Evolutionary conservation across 1,284 basidiomycete genomes (phyloP).

Genomic region (Fistulina hepatica): DNA sequence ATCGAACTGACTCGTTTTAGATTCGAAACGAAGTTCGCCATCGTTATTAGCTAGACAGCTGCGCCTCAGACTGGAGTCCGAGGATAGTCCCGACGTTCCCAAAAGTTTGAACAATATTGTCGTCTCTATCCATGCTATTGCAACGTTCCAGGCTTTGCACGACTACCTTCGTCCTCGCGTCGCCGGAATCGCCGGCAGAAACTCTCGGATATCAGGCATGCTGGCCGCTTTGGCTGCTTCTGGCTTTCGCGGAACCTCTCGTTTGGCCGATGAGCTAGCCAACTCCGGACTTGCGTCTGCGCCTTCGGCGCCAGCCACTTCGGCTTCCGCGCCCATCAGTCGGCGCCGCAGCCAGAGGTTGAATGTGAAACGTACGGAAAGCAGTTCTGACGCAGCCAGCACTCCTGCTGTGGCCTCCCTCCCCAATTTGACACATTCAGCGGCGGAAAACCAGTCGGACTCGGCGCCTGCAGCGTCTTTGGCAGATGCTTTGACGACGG

Average conservation of each 20-base stretch:
- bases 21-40: slow-evolving; percentile 78
- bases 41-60: slow-evolving; percentile 82
- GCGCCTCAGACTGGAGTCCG: slow-evolving; percentile 78
- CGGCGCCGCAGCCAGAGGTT: slow-evolving; percentile 77
- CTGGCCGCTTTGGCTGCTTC: slow-evolving; percentile 81
- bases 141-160: slow-evolving; percentile 90
- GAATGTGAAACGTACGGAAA: slow-evolving; percentile 52
- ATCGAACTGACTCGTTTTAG: slow-evolving; percentile 26
- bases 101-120: slow-evolving; percentile 80
- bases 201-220: slow-evolving; percentile 76
- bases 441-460: slow-evolving; percentile 13
- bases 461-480: slow-evolving; percentile 16
- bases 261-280: slow-evolving; percentile 20
- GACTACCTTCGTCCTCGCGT: slow-evolving; percentile 89
- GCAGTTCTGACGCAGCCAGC: slow-evolving; percentile 18
- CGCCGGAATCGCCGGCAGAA: slow-evolving; percentile 56
- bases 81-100: slow-evolving; percentile 80
- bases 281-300: slow-evolving; percentile 19
- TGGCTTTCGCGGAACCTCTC: slow-evolving; percentile 38
- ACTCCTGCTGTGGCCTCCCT: too few species aligned
- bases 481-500: slow-evolving; percentile 19
- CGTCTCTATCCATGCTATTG: slow-evolving; percentile 93
- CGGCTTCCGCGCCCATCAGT: slow-evolving; percentile 29
- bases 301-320: slow-evolving; percentile 21
- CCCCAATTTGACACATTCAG: slow-evolving; percentile 17